Conservation (phyloP, 2,329 filamentous ascomycete genomes). For the Venturia carpophila region DNA sequence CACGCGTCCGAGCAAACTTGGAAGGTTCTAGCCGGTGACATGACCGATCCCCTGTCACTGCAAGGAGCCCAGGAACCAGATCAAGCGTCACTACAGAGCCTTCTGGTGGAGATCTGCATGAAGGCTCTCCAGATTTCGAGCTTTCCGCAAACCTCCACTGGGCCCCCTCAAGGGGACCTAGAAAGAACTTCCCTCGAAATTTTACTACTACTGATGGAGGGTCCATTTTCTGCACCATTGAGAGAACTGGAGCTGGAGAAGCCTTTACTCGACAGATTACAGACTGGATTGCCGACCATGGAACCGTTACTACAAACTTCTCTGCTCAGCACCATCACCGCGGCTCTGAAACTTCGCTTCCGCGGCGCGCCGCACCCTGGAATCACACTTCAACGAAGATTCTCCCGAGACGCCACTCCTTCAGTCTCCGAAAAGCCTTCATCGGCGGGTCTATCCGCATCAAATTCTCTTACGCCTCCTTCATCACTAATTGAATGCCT, state of each 20-base stretch:
- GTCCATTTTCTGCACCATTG: constrained; percentile 52
- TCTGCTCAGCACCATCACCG: constrained; percentile 69
- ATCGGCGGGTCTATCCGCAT: neutral
- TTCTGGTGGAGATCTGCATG: constrained; percentile 59
- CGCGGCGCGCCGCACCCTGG: neutral
- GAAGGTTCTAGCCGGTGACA: constrained; percentile 59
- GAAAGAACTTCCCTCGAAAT: constrained; percentile 63
- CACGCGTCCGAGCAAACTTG: constrained; percentile 63
- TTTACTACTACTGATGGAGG: constrained; percentile 55
- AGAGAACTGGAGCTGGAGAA: constrained; percentile 61
- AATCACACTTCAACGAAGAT: neutral
- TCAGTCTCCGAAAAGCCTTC: neutral
- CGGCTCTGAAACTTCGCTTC: constrained; percentile 43
- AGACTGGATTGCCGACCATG: constrained; percentile 50
- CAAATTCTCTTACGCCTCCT: constrained; percentile 41
- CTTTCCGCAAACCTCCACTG: constrained; percentile 30
- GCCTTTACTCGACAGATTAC: constrained; percentile 60
- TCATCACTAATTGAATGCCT: constrained; percentile 76
- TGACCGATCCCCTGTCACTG: constrained; percentile 42
- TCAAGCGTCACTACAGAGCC: constrained; percentile 53
- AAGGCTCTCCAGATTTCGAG: constrained; percentile 47
- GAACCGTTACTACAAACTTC: constrained; percentile 69
- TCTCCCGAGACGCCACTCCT: constrained; percentile 12
- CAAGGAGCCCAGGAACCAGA: constrained; percentile 38
- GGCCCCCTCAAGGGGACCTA: constrained; percentile 51